These are phyloP conservation scores for Rhododendron williamsianum DNA, from an alignment of 148 eudicot genomes.

Conservation along the genomic window DNA sequence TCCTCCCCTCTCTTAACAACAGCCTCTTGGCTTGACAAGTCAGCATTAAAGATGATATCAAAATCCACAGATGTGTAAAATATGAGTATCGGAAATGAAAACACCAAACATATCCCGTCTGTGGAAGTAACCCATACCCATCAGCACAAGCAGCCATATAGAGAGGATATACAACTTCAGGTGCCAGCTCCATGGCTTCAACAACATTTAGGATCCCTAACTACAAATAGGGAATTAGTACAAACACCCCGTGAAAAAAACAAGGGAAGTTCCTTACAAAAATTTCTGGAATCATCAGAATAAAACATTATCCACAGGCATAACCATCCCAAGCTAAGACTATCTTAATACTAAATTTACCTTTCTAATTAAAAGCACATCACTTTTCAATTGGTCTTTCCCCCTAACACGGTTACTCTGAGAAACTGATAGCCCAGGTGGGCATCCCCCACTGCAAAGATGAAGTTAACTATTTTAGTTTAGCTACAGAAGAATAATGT, in stretches of 20 bases:
- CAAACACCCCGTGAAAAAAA: background rate
- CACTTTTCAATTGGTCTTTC: slow-evolving; percentile 49
- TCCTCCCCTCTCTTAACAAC: slow-evolving; percentile 84
- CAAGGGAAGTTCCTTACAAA: background rate
- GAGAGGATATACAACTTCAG: slow-evolving; percentile 69
- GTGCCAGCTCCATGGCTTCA: slow-evolving; percentile 62
- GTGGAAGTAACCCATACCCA: slow-evolving; percentile 40
- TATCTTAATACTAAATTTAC: slow-evolving; percentile 26
- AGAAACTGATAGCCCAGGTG: slow-evolving; percentile 75
- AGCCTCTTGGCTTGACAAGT: slow-evolving; percentile 71
- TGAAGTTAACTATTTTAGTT: slow-evolving; percentile 5
- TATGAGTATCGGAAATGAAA: background rate
- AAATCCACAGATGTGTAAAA: slow-evolving; percentile 8
- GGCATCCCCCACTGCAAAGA: slow-evolving; percentile 55
- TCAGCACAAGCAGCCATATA: slow-evolving; percentile 75
- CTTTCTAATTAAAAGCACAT: slow-evolving; percentile 57
- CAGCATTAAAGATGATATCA: slow-evolving; percentile 15
- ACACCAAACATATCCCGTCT: background rate
- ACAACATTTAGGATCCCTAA: slow-evolving; percentile 76
- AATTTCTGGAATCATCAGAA: background rate
- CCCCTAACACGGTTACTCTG: slow-evolving; percentile 78
- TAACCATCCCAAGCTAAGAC: background rate
- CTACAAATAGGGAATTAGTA: slow-evolving; percentile 26
- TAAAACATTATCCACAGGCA: background rate
- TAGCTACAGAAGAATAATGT: slow-evolving; percentile 1